Base-by-base conservation (phyloP, 352 stramenopile genomes). In the Globisporangium yorkense region DNA sequence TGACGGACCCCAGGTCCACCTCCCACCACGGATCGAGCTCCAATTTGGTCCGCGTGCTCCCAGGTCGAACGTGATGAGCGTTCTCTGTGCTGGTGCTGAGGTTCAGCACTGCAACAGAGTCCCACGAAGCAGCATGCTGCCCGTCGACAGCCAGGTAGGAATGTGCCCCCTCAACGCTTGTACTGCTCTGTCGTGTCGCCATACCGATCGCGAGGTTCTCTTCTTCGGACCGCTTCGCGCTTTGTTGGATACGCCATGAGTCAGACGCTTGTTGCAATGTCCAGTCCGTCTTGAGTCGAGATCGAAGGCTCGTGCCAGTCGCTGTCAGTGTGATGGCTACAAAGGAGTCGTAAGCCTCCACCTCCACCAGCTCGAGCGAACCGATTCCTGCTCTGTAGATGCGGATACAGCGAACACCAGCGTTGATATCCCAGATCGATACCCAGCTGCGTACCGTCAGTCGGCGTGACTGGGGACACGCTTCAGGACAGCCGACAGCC, bases 161-260 rank as follows among this genome's bases (percentile, higher is more conserved):
- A 16, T 77, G 44, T 2, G 80, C 77, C 43, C 66, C 39, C 3
- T 56, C 59, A 2, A 69, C 63, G 16, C 56, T 71, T 0, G 77
- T 84, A n/a, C 68, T 86, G 54, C 80, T 92, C 55, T 90, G 80
- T 1, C 63, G 71, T 7, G 80, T 87, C 1, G 56, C 57, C 80
- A 92, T 89, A 0, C 78, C 68, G 21, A 54, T 12, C 0, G 80
- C 82, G 1, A 89, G 33, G 46, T 92, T 92, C 50, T 87, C 80
- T 13, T 84, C 66, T 27, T 85, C 57, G 0, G 80, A 88, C 16
- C 70, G 68, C 33, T 70, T 65, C 8, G 74, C 67, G 10, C 75
- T 84, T 35, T 87, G 75, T 5, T 84, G 56, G 15, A 89, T 46
- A 5, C 60, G 70, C 80, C 80, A 89, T 16, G 73, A 73, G 16